A percentile compares a stretch with the other conserved stretches of the same genome.
These are phyloP conservation scores for Papilionanthe hybrid DNA, from an alignment of 116 monocot genomes.

Conservation along the genomic window DNA sequence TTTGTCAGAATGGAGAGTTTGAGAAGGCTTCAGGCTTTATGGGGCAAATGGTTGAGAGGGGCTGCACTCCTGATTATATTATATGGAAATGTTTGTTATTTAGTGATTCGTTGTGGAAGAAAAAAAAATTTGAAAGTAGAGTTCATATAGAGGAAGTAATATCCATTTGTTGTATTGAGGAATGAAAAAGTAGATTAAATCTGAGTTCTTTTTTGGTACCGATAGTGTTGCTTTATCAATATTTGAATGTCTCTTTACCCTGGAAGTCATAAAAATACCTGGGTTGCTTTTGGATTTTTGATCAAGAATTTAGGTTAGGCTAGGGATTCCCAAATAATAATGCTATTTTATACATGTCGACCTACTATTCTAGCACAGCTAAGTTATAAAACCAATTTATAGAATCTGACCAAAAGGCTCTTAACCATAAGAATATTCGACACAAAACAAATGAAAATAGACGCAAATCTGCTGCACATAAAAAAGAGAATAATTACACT, in stretches of 20 bases:
- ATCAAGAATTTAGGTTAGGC: too few relatives aligned
- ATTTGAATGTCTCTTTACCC: background rate
- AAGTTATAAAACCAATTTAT: too few relatives aligned
- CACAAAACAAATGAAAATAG: too few relatives aligned
- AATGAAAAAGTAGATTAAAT: too few relatives aligned
- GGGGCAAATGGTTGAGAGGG: conserved; percentile 38
- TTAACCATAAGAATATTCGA: too few relatives aligned
- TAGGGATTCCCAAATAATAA: too few relatives aligned
- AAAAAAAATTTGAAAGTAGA: background rate
- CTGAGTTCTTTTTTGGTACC: background rate
- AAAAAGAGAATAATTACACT: too few relatives aligned
- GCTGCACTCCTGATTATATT: conserved; percentile 31
- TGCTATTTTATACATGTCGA: too few relatives aligned
- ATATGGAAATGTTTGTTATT: conserved; percentile 37
- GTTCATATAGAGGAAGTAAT: background rate
- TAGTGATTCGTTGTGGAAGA: background rate
- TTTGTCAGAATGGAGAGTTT: conserved; percentile 29
- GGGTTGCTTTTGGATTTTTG: too few relatives aligned
- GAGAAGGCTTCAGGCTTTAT: conserved; percentile 40
- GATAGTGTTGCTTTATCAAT: background rate
- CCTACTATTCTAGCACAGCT: too few relatives aligned
- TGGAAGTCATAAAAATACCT: background rate
- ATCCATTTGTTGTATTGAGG: background rate
- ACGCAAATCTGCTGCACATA: too few relatives aligned
- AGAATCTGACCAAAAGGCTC: too few relatives aligned